These are phyloP conservation scores for Trichoderma lentiforme DNA, from an alignment of 2,329 filamentous ascomycete species.

Conservation along the genomic window DNA sequence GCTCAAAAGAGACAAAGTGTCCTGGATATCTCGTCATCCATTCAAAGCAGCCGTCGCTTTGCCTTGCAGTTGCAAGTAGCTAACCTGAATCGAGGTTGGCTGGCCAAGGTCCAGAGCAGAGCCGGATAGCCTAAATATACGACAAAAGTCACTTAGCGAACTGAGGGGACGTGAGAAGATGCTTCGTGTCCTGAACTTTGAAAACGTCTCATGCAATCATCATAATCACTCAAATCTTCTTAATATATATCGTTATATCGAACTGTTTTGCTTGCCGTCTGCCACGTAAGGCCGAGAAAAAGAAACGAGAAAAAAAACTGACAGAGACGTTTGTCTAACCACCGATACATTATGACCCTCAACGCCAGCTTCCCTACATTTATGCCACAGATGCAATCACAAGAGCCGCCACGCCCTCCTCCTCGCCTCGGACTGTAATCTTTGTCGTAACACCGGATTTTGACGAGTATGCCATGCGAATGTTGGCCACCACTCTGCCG, in stretches of 20 bases:
- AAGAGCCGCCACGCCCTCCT: slow-evolving; percentile 82
- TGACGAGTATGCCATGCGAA: slow-evolving; percentile 90
- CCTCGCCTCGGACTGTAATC: slow-evolving; percentile 87
- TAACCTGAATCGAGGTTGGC: not conserved
- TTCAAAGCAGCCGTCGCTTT: not conserved
- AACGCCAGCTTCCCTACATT: slow-evolving; percentile 37
- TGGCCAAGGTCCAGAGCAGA: not conserved
- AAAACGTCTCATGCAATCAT: not conserved
- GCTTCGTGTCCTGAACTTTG: not conserved
- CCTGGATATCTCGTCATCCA: not conserved
- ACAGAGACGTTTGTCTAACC: slow-evolving; percentile 27
- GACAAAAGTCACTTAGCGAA: not conserved
- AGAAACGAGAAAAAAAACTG: not conserved
- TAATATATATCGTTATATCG: not conserved
- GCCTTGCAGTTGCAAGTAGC: not conserved
- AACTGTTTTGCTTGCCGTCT: slow-evolving; percentile 8
- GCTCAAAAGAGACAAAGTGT: not conserved
- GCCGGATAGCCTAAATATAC: not conserved
- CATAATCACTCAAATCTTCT: not conserved
- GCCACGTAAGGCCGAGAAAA: not conserved
- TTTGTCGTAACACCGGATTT: slow-evolving; percentile 96
- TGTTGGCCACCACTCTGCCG: slow-evolving; percentile 79
- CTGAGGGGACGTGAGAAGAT: not conserved
- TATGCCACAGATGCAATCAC: slow-evolving; percentile 82
- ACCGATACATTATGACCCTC: slow-evolving; percentile 36